phyloP scores from a whole-genome alignment of 2,329 filamentous ascomycete species.

The Trichophyton verrucosum region DNA sequence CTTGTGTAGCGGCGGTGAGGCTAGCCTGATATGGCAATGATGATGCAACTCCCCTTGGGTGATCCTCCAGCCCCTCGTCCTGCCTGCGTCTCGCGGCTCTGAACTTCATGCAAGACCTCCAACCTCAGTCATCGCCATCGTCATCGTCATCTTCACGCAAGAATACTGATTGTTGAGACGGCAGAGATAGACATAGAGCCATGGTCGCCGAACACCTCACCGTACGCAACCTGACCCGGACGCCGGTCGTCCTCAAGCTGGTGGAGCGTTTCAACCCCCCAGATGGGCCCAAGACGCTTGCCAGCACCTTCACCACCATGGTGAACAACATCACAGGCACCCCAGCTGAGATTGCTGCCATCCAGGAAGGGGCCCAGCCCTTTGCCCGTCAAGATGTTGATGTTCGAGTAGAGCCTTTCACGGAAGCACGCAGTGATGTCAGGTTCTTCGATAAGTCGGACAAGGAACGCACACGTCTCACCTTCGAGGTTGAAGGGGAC shows the following conservation, averaged over 20 bases:
- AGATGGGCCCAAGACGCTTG: constrained; percentile 33
- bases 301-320: constrained; percentile 36
- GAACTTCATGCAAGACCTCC: not conserved
- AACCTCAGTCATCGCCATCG: not conserved
- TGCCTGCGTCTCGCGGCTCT: not conserved
- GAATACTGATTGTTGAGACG: not conserved
- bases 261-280: constrained; percentile 60
- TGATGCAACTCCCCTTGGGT: not conserved
- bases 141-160: not conserved
- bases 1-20: not conserved
- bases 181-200: not conserved
- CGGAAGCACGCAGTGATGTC: constrained; percentile 51
- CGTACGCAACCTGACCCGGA: constrained; percentile 70
- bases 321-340: constrained; percentile 29
- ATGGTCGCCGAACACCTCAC: constrained; percentile 38
- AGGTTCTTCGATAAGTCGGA: constrained; percentile 43
- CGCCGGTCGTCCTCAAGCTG: constrained; percentile 56
- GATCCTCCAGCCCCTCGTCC: not conserved
- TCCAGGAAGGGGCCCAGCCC: constrained; percentile 41
- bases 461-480: constrained; percentile 60
- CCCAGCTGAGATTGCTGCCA: constrained; percentile 34
- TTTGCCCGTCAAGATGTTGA: constrained; percentile 52
- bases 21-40: not conserved
- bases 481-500: constrained; percentile 52
- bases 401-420: constrained; percentile 56